Base-by-base conservation (phyloP, 305 asterid species). In the Ajuga reptans region DNA sequence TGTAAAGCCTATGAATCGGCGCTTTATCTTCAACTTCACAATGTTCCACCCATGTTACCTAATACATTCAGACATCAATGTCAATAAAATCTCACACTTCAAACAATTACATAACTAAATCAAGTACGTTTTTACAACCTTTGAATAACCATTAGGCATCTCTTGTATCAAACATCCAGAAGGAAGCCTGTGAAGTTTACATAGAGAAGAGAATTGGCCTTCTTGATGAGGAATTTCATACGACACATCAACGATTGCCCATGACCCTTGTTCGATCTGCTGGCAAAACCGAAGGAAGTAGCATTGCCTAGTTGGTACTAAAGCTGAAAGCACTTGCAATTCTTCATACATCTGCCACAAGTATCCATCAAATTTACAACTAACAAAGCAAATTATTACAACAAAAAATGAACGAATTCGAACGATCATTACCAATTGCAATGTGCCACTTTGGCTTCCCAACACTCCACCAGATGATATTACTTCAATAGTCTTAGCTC, bases 11-110 rank as follows among this genome's bases (percentile, higher is more conserved):
- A 68, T 91, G 88, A 9, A 84, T 79, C 0, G 88, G 81, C 3
- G 69, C 81, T 63, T 80, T 89, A 15, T 91, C 99, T 77, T 94
- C 99, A 1, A 94, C 78, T 81, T 86, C 96, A 78, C 89, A 79
- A 64, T 94, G 94, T 66, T 93, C 97, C 18, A 93, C 89, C 99
- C 99, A 93, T 43, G 96, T 87, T 9, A 93, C 89, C 98, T 92
- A 16, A 54, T 37, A 64, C 37, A 41, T 11, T 16, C 16, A 18
- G 29, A 33, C 27, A 58, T 4, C 7, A 33, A 36, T 50, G 33
- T 52, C 0, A 41, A 31, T 34, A 10, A 37, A 21, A 59, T 18
- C 41, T 9, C 21, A 5, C 14, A 39, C 34, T 34, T 52, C 11
- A 31, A n/a, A 37, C 24, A 9, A 1, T 0, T 47, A 3, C 6